Conservation (phyloP, 345 rosid genomes). For the Eucalyptus albens region DNA sequence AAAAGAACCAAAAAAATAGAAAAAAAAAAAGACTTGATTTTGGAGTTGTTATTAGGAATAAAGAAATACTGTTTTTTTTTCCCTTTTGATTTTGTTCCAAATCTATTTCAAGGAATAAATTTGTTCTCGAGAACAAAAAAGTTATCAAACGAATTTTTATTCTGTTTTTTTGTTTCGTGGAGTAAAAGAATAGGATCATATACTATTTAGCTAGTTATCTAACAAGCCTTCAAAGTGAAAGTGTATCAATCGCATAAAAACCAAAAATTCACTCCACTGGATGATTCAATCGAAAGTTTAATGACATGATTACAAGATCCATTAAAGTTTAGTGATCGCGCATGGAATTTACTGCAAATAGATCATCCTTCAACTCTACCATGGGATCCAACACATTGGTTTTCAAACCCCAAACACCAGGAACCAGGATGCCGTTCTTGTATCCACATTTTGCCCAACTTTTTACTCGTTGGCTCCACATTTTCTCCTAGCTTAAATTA, state of each 20-base stretch:
- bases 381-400: not conserved
- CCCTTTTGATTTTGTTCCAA: rapidly evolving
- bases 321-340: not conserved
- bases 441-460: not conserved
- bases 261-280: not conserved
- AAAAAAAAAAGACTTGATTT: too few relatives aligned
- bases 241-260: not conserved
- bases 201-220: rapidly evolving
- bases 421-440: not conserved
- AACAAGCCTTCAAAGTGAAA: not conserved
- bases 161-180: rapidly evolving
- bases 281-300: not conserved
- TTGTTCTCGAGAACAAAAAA: too few relatives aligned
- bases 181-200: rapidly evolving
- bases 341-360: not conserved
- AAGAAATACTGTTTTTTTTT: too few relatives aligned
- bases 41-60: rapidly evolving
- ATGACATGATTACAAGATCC: not conserved
- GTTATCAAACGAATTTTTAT: rapidly evolving
- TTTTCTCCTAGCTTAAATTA: not conserved
- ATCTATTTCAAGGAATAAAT: too few relatives aligned
- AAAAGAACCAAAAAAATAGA: too few relatives aligned
- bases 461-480: not conserved
- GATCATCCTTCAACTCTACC: not conserved
- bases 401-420: not conserved